Conservation (phyloP, 176 grass and related monocot genomes). For the Tuctoria greenei region DNA sequence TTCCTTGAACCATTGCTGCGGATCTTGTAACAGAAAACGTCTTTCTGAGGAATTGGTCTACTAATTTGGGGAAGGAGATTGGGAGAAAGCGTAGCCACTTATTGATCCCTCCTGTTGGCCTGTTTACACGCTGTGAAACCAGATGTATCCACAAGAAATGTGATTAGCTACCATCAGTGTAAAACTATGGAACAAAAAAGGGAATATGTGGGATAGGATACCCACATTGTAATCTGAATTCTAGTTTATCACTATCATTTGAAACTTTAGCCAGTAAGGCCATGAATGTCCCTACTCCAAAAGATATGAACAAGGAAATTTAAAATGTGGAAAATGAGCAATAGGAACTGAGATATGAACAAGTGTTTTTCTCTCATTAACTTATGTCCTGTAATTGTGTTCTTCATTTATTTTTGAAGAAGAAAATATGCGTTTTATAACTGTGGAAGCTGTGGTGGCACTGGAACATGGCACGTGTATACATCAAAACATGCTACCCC, state of each 20-base stretch:
- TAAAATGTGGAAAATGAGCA: neutral
- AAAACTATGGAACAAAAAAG: neutral
- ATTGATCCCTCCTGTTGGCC: conserved; percentile 87
- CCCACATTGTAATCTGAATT: neutral
- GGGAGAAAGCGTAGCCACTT: conserved; percentile 82
- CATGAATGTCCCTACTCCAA: neutral
- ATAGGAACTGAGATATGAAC: neutral
- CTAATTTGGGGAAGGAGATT: conserved; percentile 61
- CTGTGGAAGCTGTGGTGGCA: neutral
- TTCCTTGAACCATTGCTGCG: conserved; percentile 44
- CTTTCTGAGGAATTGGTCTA: conserved; percentile 57
- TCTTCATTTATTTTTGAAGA: neutral
- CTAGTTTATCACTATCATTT: neutral
- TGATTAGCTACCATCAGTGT: conserved; percentile 1
- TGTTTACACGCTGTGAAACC: conserved; percentile 54
- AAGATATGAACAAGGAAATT: neutral
- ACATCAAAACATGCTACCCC: conserved; percentile 2
- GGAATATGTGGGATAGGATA: neutral
- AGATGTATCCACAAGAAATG: neutral
- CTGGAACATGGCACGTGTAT: neutral
- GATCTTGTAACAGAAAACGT: conserved; percentile 54
- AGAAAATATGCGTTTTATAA: neutral
- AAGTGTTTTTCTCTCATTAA: neutral
- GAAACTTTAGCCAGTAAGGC: neutral
- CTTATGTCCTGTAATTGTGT: neutral